Conservation (phyloP, 1,284 basidiomycete species). For the Apiotrichum laibachii region DNA sequence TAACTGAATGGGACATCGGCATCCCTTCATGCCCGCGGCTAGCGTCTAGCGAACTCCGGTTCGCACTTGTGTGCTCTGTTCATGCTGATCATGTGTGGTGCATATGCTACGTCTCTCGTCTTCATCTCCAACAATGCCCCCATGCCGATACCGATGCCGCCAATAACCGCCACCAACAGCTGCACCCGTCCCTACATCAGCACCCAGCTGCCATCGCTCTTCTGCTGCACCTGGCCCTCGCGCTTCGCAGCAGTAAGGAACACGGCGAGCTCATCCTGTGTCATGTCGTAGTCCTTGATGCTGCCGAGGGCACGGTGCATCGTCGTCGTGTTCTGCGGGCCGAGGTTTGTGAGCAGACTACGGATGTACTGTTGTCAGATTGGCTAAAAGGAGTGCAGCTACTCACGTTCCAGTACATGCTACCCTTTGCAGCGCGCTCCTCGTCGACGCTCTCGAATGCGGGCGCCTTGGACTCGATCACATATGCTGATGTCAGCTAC, state of each 20-base stretch:
- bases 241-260: slow-evolving; percentile 75
- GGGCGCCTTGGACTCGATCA: background rate
- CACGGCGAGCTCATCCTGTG: slow-evolving; percentile 66
- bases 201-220: slow-evolving; percentile 70
- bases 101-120: no score
- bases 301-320: slow-evolving; percentile 78
- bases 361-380: slow-evolving; percentile 62
- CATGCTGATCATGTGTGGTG: no score
- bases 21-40: no score
- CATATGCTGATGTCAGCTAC: slow-evolving; percentile 3
- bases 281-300: slow-evolving; percentile 72
- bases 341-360: slow-evolving; percentile 80
- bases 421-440: slow-evolving; percentile 2
- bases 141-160: no score
- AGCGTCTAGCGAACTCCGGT: no score
- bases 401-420: slow-evolving; percentile 74
- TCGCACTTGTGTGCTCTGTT: no score
- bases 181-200: background rate
- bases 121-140: no score
- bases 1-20: no score
- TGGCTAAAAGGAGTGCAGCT: no score
- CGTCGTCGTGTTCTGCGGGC: slow-evolving; percentile 65
- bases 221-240: slow-evolving; percentile 66
- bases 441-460: slow-evolving; percentile 8
- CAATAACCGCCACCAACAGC: no score